These are phyloP conservation scores for Dentiscutata heterogama DNA, from an alignment of 371 early-diverging fungal species.

Conservation along the genomic window DNA sequence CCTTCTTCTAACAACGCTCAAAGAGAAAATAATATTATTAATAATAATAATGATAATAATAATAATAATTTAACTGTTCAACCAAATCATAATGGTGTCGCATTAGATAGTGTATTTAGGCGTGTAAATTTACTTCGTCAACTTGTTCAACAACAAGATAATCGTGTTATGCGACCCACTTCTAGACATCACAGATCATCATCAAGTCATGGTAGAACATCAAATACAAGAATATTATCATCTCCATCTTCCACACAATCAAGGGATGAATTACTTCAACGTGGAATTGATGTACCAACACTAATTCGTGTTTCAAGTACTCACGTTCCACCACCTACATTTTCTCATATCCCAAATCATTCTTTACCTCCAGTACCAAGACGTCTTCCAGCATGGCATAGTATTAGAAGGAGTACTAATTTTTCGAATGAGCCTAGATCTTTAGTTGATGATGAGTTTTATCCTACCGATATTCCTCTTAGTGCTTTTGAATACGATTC, in stretches of 20 bases:
- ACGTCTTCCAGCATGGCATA: neutral
- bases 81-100: neutral
- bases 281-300: conserved; percentile 1
- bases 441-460: neutral
- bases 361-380: neutral
- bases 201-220: conserved; percentile 17
- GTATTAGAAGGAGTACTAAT: neutral
- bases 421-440: neutral
- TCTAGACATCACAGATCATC: conserved; percentile 29
- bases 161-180: conserved; percentile 7
- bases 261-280: conserved; percentile 18
- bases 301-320: neutral
- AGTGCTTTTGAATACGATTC: too few species aligned
- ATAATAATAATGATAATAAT: conserved; percentile 19
- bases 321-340: neutral
- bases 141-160: conserved; percentile 34
- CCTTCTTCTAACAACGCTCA: neutral
- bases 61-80: neutral
- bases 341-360: neutral
- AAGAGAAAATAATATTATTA: neutral
- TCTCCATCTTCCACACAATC: neutral
- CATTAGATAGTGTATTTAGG: conserved; percentile 24
- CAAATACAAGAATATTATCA: neutral
- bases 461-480: neutral
- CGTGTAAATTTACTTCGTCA: conserved; percentile 29